Base-by-base conservation (phyloP, 129 eudicot species). In the Pittosporum tobira region DNA sequence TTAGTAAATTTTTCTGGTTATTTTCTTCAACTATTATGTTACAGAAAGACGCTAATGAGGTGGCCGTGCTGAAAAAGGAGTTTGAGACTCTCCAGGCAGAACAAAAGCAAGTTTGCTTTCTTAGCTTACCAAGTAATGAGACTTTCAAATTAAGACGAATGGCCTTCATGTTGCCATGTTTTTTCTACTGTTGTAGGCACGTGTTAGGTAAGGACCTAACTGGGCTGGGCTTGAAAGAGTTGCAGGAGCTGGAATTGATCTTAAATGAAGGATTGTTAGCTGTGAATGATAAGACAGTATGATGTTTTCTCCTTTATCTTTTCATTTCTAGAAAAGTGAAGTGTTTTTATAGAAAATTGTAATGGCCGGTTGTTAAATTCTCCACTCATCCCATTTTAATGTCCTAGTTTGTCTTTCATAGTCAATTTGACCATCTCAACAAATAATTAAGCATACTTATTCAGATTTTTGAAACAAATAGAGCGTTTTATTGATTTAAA, bases 271-370 rank as follows among this genome's bases (percentile, higher is more conserved):
- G 87, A 20, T 69, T 85, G 25, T 24, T 50, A 24, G 68, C 84
- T 27, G 62, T 90, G 25, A 83, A 81, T 61, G 95, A 81, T 37
- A 83, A 63, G 65, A 85, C 86, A 94, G 97, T 90, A 13, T 9
- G 25, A 12, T 21, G 20, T 36, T 30, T 55, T 66, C 45, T 36
- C 24, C 22, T 44, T 44, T 20, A 15, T 36, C 42, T 46, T 25
- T 47, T 40, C 5, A 21, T n/a, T 16, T 38, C 44, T 31, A 56
- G n/a, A n/a, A n/a, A 10, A 18, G 26, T 18, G 28, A 56, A 53
- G 15, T 54, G 43, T 54, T 31, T 30, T 10, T 18, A 9, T 27
- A 56, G 45, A 18, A 56, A 30, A 5, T 18, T 0, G 7, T 22
- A n/a, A n/a, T n/a, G n/a, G n/a, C n/a, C n/a, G n/a, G n/a, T n/a